Conservation (phyloP, 2,329 filamentous ascomycete genomes). For the Exophiala calicioides region DNA sequence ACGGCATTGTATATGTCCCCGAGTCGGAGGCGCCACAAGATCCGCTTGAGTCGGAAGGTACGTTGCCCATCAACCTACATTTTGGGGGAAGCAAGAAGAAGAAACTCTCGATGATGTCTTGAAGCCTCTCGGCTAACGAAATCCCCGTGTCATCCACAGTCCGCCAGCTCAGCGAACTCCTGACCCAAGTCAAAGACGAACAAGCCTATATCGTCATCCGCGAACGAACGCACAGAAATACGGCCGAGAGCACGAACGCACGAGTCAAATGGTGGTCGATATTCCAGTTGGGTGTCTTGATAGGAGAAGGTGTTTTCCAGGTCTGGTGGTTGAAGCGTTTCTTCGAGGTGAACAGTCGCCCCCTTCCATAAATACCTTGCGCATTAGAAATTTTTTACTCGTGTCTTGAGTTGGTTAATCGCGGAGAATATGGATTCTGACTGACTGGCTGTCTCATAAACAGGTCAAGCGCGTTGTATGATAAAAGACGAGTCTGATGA, state of each 20-base stretch:
- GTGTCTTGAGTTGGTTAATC: background rate
- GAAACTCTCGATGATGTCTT: background rate
- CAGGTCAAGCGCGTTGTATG: constrained; percentile 53
- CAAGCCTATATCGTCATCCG: constrained; percentile 95
- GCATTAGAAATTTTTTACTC: background rate
- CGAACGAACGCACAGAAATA: constrained; percentile 96
- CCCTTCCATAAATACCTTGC: constrained; percentile 20
- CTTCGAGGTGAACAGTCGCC: constrained; percentile 68
- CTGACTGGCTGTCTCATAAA: constrained; percentile 20
- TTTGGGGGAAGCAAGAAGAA: background rate
- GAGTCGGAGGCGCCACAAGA: constrained; percentile 82
- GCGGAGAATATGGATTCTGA: constrained; percentile 9
- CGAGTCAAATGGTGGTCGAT: constrained; percentile 99
- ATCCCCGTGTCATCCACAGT: constrained; percentile 56
- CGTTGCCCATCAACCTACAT: constrained; percentile 28
- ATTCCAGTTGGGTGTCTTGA: constrained; percentile 85
- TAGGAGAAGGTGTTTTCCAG: constrained; percentile 94
- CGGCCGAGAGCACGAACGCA: constrained; percentile 95
- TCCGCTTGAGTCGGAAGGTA: constrained; percentile 88
- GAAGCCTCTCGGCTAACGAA: constrained; percentile 1
- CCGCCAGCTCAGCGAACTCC: constrained; percentile 76
- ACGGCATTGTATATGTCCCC: constrained; percentile 95
- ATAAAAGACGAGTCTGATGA: constrained; percentile 21
- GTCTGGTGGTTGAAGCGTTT: constrained; percentile 99
- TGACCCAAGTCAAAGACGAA: constrained; percentile 93